These are phyloP conservation scores for Gynandropsis gynandra DNA, from an alignment of 345 rosid genomes.

Conservation along the genomic window DNA sequence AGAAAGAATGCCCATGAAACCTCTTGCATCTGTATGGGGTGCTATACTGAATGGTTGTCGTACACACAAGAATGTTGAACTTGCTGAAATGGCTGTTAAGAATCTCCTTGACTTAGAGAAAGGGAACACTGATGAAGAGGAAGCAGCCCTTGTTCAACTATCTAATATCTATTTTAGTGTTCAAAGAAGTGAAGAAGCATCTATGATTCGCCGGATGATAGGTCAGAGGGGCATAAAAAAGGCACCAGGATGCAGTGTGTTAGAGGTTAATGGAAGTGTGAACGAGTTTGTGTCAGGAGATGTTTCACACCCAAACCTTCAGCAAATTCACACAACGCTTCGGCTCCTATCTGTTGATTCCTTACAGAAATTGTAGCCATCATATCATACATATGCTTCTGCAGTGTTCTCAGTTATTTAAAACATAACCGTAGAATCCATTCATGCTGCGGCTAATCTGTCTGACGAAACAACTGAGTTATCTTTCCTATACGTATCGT, in stretches of 20 bases:
- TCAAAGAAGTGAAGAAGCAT: conserved; percentile 28
- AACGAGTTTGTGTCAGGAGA: conserved; percentile 41
- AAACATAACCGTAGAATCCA: no score
- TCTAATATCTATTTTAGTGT: conserved; percentile 30
- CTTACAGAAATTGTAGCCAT: no score
- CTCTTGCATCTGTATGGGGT: conserved; percentile 63
- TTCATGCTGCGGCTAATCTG: no score
- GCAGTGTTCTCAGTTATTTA: no score
- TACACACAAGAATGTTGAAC: conserved; percentile 36
- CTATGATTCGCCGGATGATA: conserved; percentile 31
- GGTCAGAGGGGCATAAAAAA: conserved; percentile 33
- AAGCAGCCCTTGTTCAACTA: conserved; percentile 35
- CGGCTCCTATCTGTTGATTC: no score
- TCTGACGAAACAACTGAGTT: no score
- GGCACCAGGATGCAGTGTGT: conserved; percentile 38
- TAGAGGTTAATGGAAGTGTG: conserved; percentile 34
- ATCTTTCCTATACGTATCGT: no score
- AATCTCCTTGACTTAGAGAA: conserved; percentile 35
- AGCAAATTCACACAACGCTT: conserved; percentile 29
- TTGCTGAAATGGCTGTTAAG: conserved; percentile 46
- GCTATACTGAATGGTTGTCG: conserved; percentile 50
- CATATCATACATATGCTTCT: no score
- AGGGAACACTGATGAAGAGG: conserved; percentile 28
- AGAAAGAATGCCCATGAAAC: conserved; percentile 51
- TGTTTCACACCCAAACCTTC: conserved; percentile 20